Evolutionary conservation across 148 eudicot species (phyloP), one percentile per base, ranked within the genome.

Genomic region (Spergularia marina): DNA sequence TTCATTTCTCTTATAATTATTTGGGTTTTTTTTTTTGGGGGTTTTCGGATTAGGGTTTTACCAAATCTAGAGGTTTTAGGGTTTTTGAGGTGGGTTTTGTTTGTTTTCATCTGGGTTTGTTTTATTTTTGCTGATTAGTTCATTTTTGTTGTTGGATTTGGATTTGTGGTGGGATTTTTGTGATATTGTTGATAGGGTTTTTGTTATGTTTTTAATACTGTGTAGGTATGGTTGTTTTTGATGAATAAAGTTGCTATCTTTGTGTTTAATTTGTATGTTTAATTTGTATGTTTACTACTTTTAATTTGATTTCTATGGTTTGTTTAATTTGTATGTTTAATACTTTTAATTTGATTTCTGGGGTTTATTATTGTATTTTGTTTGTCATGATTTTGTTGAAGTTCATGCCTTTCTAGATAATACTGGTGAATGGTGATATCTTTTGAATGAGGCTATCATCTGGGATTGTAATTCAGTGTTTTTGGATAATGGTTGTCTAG

Each of bases 71-170:
- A n/a, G 39, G 7, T 53, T 51, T 30, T 70, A 59, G 74, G 60
- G 72, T 76, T 76, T 70, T 77, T n/a, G 74, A 2, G 49, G 60
- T 39, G 68, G 54, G 34, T 12, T 64, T 47, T 61, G 70, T 52
- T 36, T 73, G 11, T 3, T 47, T 6, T 4, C 14, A 3, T 49
- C 4, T 40, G 63, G 44, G 21, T 30, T 51, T 58, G 12, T 18
- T 20, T 7, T 7, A 4, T 39, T 6, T 72, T 57, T 72, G n/a
- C 10, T 21, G 10, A 20, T 59, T 41, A 11, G 41, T 6, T 0
- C 14, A 3, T 25, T 63, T 6, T 57, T 25, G 30, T 61, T 74
- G 51, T 63, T 15, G n/a, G 69, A 47, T 63, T 23, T 18, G 57
- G 49, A 0, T 25, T 51, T 74, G 14, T 63, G 56, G 55, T 15